phyloP scores from a whole-genome alignment of 768 basidiomycete genomes.

The Asterophora parasitica region DNA sequence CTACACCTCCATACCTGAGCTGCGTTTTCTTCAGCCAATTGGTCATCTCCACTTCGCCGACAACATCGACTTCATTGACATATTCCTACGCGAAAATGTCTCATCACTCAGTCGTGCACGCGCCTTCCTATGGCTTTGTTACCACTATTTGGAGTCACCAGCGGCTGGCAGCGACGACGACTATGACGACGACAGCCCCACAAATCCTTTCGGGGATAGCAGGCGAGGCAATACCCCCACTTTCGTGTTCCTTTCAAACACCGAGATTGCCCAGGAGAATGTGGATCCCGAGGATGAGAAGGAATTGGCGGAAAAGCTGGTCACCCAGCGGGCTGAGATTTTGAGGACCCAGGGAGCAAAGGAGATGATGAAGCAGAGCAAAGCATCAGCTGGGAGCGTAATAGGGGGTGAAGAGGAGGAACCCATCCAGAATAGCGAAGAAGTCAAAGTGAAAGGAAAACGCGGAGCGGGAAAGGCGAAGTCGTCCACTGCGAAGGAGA shows the following conservation, averaged over 20 bases:
- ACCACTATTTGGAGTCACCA: conserved; percentile 63
- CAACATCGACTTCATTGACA: conserved; percentile 71
- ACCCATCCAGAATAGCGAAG: conserved; percentile 18
- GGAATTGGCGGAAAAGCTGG: conserved; percentile 31
- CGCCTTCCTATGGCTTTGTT: conserved; percentile 85
- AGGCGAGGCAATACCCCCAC: conserved; percentile 31
- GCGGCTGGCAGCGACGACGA: conserved; percentile 30
- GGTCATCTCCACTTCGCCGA: conserved; percentile 65
- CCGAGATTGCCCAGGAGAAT: conserved; percentile 40
- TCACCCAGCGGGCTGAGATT: conserved; percentile 35
- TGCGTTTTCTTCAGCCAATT: conserved; percentile 46
- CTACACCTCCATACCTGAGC: conserved; percentile 6
- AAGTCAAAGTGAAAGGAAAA: conserved; percentile 24
- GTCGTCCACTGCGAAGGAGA: conserved; percentile 20
- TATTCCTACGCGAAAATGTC: conserved; percentile 71
- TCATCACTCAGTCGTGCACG: conserved; percentile 71
- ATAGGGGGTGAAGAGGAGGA: conserved; percentile 19
- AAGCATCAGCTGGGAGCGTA: conserved; percentile 14
- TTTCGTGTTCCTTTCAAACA: conserved; percentile 34
- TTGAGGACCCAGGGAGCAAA: conserved; percentile 28
- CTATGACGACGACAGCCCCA: conserved; percentile 30
- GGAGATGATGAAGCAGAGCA: conserved; percentile 20
- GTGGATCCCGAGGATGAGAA: conserved; percentile 42
- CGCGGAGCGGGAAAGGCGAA: conserved; percentile 18
- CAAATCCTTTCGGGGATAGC: conserved; percentile 61